phyloP scores from a whole-genome alignment of 345 rosid genomes.

The Arabidopsis arenosa region DNA sequence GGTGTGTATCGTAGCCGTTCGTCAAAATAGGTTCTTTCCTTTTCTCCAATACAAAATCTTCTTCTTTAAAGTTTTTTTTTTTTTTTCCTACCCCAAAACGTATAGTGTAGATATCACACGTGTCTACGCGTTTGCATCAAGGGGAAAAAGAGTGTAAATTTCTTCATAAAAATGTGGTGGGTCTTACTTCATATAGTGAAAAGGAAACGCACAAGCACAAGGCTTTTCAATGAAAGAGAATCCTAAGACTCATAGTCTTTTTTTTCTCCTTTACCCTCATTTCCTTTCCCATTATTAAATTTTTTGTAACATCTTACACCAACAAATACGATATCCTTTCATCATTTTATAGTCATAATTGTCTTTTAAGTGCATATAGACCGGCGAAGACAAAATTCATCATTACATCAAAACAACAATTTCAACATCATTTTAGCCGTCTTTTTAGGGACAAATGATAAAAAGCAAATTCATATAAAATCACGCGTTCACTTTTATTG shows the following conservation, averaged over 20 bases:
- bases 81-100: constrained; percentile 44
- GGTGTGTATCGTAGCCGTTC: constrained; percentile 28
- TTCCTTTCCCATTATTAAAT: constrained; percentile 34
- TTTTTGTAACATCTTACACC: constrained; percentile 30
- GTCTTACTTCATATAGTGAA: constrained; percentile 44
- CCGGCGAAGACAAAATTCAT: constrained; percentile 43
- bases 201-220: constrained; percentile 46
- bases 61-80: constrained; percentile 27
- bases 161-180: constrained; percentile 38
- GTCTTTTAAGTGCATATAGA: constrained; percentile 44
- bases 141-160: constrained; percentile 18
- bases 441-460: constrained; percentile 41
- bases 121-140: constrained; percentile 42
- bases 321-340: constrained; percentile 35
- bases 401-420: constrained; percentile 43
- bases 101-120: constrained; percentile 38
- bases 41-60: constrained; percentile 15
- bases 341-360: constrained; percentile 40
- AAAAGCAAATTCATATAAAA: constrained; percentile 23
- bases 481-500: constrained; percentile 44
- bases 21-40: constrained; percentile 26
- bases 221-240: constrained; percentile 48
- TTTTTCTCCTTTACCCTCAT: constrained; percentile 30
- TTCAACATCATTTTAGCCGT: constrained; percentile 48
- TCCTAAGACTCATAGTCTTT: constrained; percentile 41